These are phyloP conservation scores for Blastocladiella britannica DNA, from an alignment of 192 early-diverging fungal genomes.

Conservation along the genomic window DNA sequence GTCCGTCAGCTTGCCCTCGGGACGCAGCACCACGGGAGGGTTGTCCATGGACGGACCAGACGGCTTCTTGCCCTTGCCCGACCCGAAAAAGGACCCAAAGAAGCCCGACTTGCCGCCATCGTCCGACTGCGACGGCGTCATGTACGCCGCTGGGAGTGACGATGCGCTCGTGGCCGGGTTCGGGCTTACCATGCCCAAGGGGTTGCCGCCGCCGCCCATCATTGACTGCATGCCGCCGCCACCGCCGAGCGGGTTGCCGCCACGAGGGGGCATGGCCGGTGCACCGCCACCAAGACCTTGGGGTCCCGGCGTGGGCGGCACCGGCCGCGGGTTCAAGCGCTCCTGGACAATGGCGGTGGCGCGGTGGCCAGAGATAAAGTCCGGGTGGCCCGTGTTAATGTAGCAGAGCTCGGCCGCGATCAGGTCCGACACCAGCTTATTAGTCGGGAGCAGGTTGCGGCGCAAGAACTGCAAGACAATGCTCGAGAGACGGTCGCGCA, in stretches of 20 bases:
- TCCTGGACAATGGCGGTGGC: constrained; percentile 85
- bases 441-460: constrained; percentile 71
- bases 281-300: constrained; percentile 5
- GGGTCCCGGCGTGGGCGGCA: constrained; percentile 11
- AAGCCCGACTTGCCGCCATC: constrained; percentile 36
- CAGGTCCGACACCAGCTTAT: constrained; percentile 82
- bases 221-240: neutral
- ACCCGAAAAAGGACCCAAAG: constrained; percentile 90
- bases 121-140: neutral
- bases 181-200: too few relatives aligned
- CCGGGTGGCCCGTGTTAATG: constrained; percentile 97
- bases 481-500: constrained; percentile 79
- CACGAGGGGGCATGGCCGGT: neutral
- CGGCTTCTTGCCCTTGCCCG: constrained; percentile 62
- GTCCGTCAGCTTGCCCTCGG: constrained; percentile 84
- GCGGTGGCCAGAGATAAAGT: constrained; percentile 93
- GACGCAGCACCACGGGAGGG: constrained; percentile 77
- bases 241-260: constrained; percentile 1
- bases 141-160: constrained; percentile 5
- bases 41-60: constrained; percentile 27
- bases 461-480: constrained; percentile 90
- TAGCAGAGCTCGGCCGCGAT: constrained; percentile 87
- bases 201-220: too few relatives aligned
- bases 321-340: constrained; percentile 48
- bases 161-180: constrained; percentile 8